Evolutionary conservation across 2,329 filamentous ascomycete species (phyloP).

Genomic region (Chaetomiaceae sp.): DNA sequence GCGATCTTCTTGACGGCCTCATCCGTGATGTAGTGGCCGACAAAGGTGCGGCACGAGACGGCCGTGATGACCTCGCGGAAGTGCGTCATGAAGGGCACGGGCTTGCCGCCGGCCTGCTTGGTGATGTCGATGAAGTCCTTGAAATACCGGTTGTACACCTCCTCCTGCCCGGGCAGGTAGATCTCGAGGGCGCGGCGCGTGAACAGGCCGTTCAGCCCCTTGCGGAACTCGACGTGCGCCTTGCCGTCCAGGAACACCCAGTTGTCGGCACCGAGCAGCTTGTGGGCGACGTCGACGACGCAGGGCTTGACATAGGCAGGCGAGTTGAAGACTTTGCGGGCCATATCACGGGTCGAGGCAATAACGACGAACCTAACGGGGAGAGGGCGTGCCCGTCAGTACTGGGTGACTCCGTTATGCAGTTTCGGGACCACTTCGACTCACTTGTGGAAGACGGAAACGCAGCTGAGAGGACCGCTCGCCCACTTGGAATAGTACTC

Average conservation of each 20-base stretch:
- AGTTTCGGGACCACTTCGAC: constrained; percentile 26
- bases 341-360: constrained; percentile 89
- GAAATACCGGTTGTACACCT: constrained; percentile 86
- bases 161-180: constrained; percentile 89
- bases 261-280: constrained; percentile 85
- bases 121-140: constrained; percentile 72
- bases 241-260: constrained; percentile 98
- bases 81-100: constrained; percentile 80
- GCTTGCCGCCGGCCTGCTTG: constrained; percentile 64
- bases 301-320: constrained; percentile 90
- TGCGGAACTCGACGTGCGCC: constrained; percentile 92
- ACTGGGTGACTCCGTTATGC: neutral
- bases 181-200: constrained; percentile 80
- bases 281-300: constrained; percentile 89
- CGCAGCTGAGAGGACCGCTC: constrained; percentile 88
- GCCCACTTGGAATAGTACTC: constrained; percentile 90
- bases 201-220: constrained; percentile 91
- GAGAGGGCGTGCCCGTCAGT: neutral
- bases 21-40: constrained; percentile 90
- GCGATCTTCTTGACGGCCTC: constrained; percentile 89
- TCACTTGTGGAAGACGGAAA: constrained; percentile 98
- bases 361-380: constrained; percentile 83
- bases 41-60: constrained; percentile 93
- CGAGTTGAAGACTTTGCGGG: constrained; percentile 95
- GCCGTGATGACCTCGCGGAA: constrained; percentile 96